Conservation (phyloP, 306 rosid species). For the Vigna radiata region DNA sequence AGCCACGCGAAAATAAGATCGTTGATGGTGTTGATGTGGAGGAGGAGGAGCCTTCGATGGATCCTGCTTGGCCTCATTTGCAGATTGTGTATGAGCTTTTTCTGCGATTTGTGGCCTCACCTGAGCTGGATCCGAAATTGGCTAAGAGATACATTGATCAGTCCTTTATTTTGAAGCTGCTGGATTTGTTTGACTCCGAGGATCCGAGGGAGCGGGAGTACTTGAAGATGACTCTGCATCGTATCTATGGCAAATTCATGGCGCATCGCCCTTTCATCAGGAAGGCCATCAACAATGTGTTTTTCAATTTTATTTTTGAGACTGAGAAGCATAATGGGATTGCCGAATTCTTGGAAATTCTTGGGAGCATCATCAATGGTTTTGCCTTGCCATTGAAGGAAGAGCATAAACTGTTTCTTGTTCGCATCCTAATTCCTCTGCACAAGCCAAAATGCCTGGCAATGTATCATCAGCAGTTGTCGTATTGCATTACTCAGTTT, state of each 20-base stretch:
- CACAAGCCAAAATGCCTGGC: conserved; percentile 84
- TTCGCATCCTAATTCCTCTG: conserved; percentile 72
- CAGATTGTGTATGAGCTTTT: conserved; percentile 82
- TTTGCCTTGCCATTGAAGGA: conserved; percentile 77
- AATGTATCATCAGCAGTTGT: conserved; percentile 79
- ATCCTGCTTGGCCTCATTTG: conserved; percentile 88
- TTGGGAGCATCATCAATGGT: conserved; percentile 86
- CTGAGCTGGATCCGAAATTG: conserved; percentile 78
- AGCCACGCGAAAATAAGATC: conserved; percentile 70
- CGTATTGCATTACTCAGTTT: conserved; percentile 77
- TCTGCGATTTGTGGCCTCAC: conserved; percentile 73
- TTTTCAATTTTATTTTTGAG: conserved; percentile 48
- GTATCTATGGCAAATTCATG: conserved; percentile 71
- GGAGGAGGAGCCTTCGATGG: conserved; percentile 87
- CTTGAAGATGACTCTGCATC: conserved; percentile 74
- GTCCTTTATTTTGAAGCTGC: conserved; percentile 68
- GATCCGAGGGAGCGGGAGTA: conserved; percentile 80
- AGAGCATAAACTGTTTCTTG: conserved; percentile 80
- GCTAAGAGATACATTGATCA: conserved; percentile 75
- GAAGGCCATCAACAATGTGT: conserved; percentile 67
- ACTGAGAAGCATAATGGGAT: conserved; percentile 55
- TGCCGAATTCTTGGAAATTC: conserved; percentile 76
- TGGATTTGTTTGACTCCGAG: conserved; percentile 78
- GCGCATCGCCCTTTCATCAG: conserved; percentile 86
- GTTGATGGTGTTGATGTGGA: conserved; percentile 76